Conservation (phyloP, 2,329 filamentous ascomycete species). For the Ramularia endophylla region DNA sequence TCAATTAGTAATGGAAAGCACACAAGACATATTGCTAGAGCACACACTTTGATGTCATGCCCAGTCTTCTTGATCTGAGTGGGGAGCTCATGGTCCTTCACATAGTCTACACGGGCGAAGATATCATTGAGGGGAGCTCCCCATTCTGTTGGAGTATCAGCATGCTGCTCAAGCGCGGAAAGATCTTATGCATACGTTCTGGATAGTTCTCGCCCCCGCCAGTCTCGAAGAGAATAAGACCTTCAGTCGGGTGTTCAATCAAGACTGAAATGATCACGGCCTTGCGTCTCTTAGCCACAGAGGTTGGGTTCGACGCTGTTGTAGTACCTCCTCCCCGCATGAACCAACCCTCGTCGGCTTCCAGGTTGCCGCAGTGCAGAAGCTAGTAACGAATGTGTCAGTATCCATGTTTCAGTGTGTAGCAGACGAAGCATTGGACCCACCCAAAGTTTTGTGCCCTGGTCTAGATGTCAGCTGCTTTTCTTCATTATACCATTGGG, state of each 20-base stretch:
- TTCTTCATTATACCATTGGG: neutral
- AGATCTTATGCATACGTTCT: constrained; percentile 7
- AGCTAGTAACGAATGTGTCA: constrained; percentile 16
- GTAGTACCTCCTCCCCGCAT: constrained; percentile 28
- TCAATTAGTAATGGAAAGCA: too few relatives aligned
- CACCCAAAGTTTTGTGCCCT: constrained; percentile 35
- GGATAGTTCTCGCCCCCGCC: constrained; percentile 31
- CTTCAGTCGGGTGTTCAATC: constrained; percentile 30
- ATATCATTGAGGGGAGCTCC: constrained; percentile 29
- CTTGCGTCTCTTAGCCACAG: constrained; percentile 24
- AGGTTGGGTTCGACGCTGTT: constrained; percentile 26
- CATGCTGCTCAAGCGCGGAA: neutral
- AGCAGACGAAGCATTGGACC: neutral
- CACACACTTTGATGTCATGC: constrained; percentile 30
- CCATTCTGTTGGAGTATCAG: constrained; percentile 11
- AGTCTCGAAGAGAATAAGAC: constrained; percentile 34
- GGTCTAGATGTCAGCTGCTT: neutral
- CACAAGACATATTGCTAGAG: too few relatives aligned
- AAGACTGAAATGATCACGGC: constrained; percentile 27
- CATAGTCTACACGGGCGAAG: constrained; percentile 28
- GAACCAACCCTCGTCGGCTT: constrained; percentile 34
- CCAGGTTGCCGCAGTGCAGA: constrained; percentile 32
- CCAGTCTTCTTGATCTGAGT: constrained; percentile 24
- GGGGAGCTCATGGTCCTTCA: constrained; percentile 16
- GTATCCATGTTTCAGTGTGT: neutral